Evolutionary conservation across 352 stramenopile genomes (phyloP), one percentile per base, ranked within the genome.

Genomic region (Phytophthora cryptogea): DNA sequence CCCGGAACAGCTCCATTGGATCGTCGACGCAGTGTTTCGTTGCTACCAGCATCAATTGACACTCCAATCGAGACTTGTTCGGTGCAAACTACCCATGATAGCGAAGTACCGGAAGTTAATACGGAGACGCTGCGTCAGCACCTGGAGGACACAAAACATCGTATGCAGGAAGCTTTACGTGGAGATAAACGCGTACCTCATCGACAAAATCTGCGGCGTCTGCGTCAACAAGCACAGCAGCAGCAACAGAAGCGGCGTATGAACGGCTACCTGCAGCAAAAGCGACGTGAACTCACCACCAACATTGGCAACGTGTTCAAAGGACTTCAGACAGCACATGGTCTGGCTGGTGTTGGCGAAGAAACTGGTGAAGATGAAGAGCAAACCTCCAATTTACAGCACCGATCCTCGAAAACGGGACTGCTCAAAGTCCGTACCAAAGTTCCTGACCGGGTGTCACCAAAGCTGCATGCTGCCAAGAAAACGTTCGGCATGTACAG

Each of bases 261-360:
- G 79, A 74, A 89, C 26, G 64, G 85, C 20, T 91, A 91, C 37
- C 43, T 91, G 40, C 74, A 87, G 33, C 82, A 91, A 52, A 91
- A 91, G 57, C 72, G 73, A 1, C 75, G 82, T 35, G 78, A 89
- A 36, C 63, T 87, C 37, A 86, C 80, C 30, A 78, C 69, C 8
- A 88, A 85, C 37, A 89, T 89, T 23, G 82, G 79, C 8, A 80
- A 83, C 16, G 79, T 89, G 13, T 88, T 91, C 47, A 86, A 86
- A 56, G 75, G 80, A 0, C 32, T 71, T 23, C 63, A 71, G 3
- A 67, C 57, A 16, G 36, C 44, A 32, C 27, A 55, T 4, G 44
- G 28, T 2, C 16, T 28, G 16, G 41, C 35, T 23, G 53, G 61
- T 16, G 30, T 31, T 3, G 41, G 17, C 1, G 40, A 45, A 9